Evolutionary conservation across 257 asterid genomes (phyloP).

Genomic region (Penstemon davidsonii): DNA sequence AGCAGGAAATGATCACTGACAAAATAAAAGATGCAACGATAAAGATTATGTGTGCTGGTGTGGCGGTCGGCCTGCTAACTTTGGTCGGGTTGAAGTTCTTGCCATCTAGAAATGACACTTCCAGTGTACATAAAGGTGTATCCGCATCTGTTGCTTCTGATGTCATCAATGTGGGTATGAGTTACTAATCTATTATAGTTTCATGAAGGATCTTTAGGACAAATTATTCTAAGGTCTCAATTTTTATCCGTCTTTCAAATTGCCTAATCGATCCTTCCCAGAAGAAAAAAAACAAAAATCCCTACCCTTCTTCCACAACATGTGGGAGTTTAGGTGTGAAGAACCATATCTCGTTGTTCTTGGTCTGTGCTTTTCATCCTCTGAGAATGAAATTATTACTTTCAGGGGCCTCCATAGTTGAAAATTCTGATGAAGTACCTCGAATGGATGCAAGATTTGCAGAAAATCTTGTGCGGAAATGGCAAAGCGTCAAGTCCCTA

Average conservation of each 20-base stretch:
- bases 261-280: neutral
- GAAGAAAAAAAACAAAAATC: neutral
- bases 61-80: slow-evolving; percentile 75
- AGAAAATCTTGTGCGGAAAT: slow-evolving; percentile 75
- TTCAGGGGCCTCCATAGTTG: slow-evolving; percentile 56
- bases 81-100: slow-evolving; percentile 66
- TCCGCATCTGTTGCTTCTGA: slow-evolving; percentile 57
- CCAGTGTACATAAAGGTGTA: slow-evolving; percentile 39
- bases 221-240: neutral
- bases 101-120: slow-evolving; percentile 47
- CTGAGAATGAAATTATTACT: slow-evolving; percentile 24
- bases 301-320: slow-evolving; percentile 9
- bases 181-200: slow-evolving; percentile 21
- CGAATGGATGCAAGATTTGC: slow-evolving; percentile 91
- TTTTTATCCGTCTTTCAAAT: neutral
- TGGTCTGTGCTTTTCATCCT: slow-evolving; percentile 19
- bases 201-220: slow-evolving; percentile 17
- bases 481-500: slow-evolving; percentile 83
- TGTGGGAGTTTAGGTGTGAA: neutral
- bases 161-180: slow-evolving; percentile 81
- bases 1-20: slow-evolving; percentile 62
- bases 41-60: slow-evolving; percentile 90
- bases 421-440: slow-evolving; percentile 56
- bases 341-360: neutral
- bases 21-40: slow-evolving; percentile 64